phyloP scores from a whole-genome alignment of 768 basidiomycete genomes.

The Roridomyces roridus region DNA sequence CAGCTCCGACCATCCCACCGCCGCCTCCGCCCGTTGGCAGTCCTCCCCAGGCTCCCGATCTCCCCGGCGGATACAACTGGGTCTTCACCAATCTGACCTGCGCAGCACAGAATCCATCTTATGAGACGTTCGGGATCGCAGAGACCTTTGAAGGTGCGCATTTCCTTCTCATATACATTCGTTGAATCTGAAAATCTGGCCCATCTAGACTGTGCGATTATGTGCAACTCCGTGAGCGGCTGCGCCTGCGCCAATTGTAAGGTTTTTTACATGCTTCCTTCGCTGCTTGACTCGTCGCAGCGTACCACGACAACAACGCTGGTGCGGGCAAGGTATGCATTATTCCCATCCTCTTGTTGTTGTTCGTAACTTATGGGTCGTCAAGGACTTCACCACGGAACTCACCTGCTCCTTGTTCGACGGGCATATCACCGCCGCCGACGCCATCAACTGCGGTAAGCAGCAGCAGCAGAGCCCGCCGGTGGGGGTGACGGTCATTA shows the following conservation, averaged over 20 bases:
- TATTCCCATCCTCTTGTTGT: background rate
- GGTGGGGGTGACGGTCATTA: background rate
- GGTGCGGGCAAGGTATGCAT: background rate
- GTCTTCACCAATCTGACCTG: slow-evolving; percentile 6
- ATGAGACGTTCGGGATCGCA: slow-evolving; percentile 15
- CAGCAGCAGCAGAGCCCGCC: slow-evolving; percentile 16
- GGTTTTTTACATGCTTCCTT: background rate
- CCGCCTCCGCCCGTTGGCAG: background rate
- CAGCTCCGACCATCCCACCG: background rate
- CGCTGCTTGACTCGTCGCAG: background rate
- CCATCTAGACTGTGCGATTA: slow-evolving; percentile 13
- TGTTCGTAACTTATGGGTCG: background rate
- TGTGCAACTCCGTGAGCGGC: background rate
- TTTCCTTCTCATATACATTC: background rate
- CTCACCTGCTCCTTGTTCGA: slow-evolving; percentile 23
- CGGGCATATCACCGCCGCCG: background rate
- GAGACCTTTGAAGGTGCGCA: background rate
- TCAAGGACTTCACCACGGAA: background rate
- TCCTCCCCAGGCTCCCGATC: background rate
- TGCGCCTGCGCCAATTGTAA: slow-evolving; percentile 15
- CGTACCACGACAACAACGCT: slow-evolving; percentile 19
- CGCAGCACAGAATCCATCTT: slow-evolving; percentile 5
- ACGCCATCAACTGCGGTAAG: slow-evolving; percentile 17
- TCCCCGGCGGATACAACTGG: background rate
- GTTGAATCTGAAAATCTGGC: background rate